Base-by-base conservation (phyloP, 2,329 filamentous ascomycete genomes). In the Lomentospora prolificans region DNA sequence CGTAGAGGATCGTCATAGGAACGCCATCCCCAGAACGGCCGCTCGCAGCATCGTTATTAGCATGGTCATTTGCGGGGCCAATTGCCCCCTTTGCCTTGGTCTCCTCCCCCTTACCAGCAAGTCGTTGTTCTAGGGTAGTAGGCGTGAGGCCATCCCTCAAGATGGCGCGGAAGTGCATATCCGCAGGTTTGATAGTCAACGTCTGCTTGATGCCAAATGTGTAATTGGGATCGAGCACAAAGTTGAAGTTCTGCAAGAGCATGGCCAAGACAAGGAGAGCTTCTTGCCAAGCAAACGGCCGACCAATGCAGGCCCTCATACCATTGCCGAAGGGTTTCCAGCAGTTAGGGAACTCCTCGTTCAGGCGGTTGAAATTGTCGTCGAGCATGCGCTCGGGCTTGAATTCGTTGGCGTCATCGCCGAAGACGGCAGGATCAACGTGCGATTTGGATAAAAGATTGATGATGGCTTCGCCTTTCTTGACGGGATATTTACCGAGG, bases 271-370 rank as follows among this genome's bases (percentile, higher is more conserved):
- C 76, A 1, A 89, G 69, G 4, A 86, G 65, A 2, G 79, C 75
- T 67, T 91, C 87, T 64, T 91, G 87, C 83, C 84, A 87, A 1
- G 87, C 86, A 64, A 90, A 90, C 0, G 81, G 76, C 1, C 86
- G 73, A 3, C 87, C 87, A 58, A 90, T 90, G 61, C 87, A 91
- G 1, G 74, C 84, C 55, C 87, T 73, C 59, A 78, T 74, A 1
- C 87, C 87, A 57, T 87, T 86, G 1, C 87, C 88, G 61, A 90
- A 91, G 3, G 87, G 85, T 69, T 87, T 87, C 83, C 81, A 86
- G 30, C 77, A 76, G 55, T 80, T 81, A 12, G 76, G 75, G 28
- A 81, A 84, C 4, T 87, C 74, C 25, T 80, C 79, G 58, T 81
- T 78, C 22, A 84, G 65, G 2, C 74, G 75, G 14, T 81, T 74